These are phyloP conservation scores for Ananas comosus DNA, from an alignment of 176 grass and related monocot genomes.

Conservation along the genomic window DNA sequence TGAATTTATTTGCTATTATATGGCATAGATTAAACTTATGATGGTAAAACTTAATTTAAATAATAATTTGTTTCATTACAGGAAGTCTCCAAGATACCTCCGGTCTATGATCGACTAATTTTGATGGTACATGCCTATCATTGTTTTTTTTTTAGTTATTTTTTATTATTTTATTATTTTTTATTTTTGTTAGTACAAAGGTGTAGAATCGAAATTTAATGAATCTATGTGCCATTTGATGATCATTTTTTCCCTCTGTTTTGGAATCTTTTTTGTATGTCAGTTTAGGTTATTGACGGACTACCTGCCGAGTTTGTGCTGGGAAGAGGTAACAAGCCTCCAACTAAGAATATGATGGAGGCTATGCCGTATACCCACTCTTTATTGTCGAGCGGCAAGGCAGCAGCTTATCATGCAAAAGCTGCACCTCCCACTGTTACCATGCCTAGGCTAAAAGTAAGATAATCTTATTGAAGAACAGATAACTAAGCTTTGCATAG, in stretches of 20 bases:
- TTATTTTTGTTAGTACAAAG: neutral
- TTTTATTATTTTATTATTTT: conserved; percentile 12
- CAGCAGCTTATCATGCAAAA: conserved; percentile 78
- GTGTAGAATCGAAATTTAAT: neutral
- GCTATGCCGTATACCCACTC: conserved; percentile 84
- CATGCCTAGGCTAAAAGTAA: conserved; percentile 90
- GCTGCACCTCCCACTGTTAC: conserved; percentile 95
- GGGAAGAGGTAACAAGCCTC: conserved; percentile 53
- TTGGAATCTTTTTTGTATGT: conserved; percentile 21
- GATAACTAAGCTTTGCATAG: neutral
- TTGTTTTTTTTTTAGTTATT: conserved; percentile 3
- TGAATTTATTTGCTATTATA: neutral
- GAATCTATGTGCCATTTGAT: neutral
- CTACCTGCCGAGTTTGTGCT: conserved; percentile 88
- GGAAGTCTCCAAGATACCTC: conserved; percentile 64
- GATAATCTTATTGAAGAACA: neutral
- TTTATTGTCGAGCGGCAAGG: conserved; percentile 53
- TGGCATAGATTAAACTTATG: neutral
- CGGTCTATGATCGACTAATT: conserved; percentile 56
- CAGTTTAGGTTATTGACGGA: conserved; percentile 89
- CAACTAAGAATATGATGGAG: conserved; percentile 51
- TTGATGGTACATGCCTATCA: conserved; percentile 64
- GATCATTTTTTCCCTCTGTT: conserved; percentile 11
- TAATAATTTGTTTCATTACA: conserved; percentile 15
- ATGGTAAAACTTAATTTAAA: neutral